Percentiles rank a stretch among this genome's conserved stretches.
phyloP scores from a whole-genome alignment of 2,329 filamentous ascomycete genomes.

The Exophiala sideris region DNA sequence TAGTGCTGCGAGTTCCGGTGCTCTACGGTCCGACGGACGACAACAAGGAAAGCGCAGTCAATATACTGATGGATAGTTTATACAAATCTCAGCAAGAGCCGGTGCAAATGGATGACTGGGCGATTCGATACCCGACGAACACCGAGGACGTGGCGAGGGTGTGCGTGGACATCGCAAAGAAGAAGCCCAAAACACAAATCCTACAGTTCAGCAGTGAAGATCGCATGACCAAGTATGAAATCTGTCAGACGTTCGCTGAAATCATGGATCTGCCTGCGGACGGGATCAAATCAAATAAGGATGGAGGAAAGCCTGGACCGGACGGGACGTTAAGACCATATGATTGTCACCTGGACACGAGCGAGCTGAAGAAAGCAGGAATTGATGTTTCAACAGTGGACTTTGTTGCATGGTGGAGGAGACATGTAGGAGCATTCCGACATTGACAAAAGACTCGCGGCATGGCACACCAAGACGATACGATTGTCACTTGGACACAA shows the following conservation, averaged over 20 bases:
- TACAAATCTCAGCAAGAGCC: constrained; percentile 66
- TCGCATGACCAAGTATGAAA: constrained; percentile 83
- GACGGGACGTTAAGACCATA: constrained; percentile 59
- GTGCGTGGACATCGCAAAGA: constrained; percentile 67
- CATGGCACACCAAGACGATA: neutral
- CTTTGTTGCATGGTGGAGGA: constrained; percentile 78
- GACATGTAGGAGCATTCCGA: constrained; percentile 47
- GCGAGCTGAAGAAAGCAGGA: constrained; percentile 66
- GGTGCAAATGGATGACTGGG: constrained; percentile 82
- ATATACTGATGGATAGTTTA: constrained; percentile 72
- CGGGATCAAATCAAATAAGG: constrained; percentile 65
- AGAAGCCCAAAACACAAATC: constrained; percentile 67
- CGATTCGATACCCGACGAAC: constrained; percentile 79
- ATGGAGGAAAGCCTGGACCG: constrained; percentile 45
- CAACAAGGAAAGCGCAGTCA: constrained; percentile 74
- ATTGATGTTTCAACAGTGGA: constrained; percentile 72
- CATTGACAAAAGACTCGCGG: constrained; percentile 4
- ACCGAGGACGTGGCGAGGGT: constrained; percentile 83
- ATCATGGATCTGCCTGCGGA: constrained; percentile 72
- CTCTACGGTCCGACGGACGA: constrained; percentile 70
- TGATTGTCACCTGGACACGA: constrained; percentile 82
- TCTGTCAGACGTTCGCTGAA: constrained; percentile 72
- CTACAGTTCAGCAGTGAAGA: constrained; percentile 88
- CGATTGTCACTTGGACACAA: neutral
- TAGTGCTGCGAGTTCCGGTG: constrained; percentile 77